Conservation (phyloP, 306 rosid species). For the Dryas octopetala region DNA sequence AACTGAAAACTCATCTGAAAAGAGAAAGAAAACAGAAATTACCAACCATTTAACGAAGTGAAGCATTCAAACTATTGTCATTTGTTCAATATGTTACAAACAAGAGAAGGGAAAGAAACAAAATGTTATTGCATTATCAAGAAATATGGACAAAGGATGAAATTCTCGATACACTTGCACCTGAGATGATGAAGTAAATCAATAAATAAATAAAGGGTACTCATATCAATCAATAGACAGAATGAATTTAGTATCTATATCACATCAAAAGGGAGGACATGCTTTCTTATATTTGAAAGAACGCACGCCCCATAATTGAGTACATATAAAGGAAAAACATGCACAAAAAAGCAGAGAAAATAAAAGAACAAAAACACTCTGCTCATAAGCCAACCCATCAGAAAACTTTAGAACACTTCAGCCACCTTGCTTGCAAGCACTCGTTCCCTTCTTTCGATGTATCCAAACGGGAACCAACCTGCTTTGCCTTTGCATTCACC, state of each 20-base stretch:
- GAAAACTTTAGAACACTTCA: slow-evolving; percentile 66
- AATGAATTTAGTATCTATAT: slow-evolving; percentile 31
- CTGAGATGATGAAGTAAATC: neutral
- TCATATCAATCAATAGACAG: slow-evolving; percentile 25
- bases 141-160: too few species aligned
- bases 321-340: slow-evolving; percentile 28
- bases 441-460: slow-evolving; percentile 82
- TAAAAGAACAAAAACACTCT: slow-evolving; percentile 26
- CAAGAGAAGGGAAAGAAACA: too few species aligned
- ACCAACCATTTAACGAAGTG: too few species aligned
- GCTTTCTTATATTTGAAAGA: slow-evolving; percentile 25
- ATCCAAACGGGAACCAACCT: slow-evolving; percentile 97
- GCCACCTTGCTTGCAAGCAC: slow-evolving; percentile 96
- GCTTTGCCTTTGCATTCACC: slow-evolving; percentile 98
- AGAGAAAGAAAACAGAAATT: too few species aligned
- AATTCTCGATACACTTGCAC: too few species aligned
- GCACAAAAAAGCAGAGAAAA: slow-evolving; percentile 12
- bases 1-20: too few species aligned
- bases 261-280: slow-evolving; percentile 28
- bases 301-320: slow-evolving; percentile 32
- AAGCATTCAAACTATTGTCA: too few species aligned
- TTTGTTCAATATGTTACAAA: too few species aligned
- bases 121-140: too few species aligned
- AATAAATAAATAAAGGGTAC: neutral
- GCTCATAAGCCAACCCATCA: slow-evolving; percentile 34